Conservation (phyloP, 768 basidiomycete genomes). For the Auricularia auricula-judae region DNA sequence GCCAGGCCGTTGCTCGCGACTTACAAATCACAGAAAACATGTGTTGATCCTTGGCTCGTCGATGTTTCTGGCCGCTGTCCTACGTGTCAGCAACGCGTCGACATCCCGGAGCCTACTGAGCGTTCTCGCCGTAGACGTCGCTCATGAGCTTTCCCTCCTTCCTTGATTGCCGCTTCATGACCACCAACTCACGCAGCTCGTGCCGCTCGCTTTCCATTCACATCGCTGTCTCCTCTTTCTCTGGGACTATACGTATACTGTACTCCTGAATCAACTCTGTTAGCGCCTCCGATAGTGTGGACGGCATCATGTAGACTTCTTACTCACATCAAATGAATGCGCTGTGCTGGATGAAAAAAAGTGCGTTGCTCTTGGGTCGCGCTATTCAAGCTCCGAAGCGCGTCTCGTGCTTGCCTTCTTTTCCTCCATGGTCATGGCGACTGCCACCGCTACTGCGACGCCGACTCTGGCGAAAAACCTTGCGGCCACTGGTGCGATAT, state of each 20-base stretch:
- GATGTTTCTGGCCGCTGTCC: conserved; percentile 84
- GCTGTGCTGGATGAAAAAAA: background rate
- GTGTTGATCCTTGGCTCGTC: conserved; percentile 81
- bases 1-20: background rate
- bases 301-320: too few relatives aligned
- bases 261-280: background rate
- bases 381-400: background rate
- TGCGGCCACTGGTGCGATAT: conserved; percentile 70
- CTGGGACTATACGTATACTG: background rate
- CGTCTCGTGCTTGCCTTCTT: background rate
- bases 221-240: background rate
- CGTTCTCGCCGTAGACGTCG: background rate
- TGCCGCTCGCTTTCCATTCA: background rate
- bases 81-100: conserved; percentile 47
- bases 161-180: background rate
- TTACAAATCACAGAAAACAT: conserved; percentile 53
- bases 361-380: background rate
- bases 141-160: background rate
- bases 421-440: background rate
- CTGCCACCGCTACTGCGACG: conserved; percentile 20
- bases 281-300: conserved; percentile 17
- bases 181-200: background rate
- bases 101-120: background rate
- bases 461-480: conserved; percentile 84
- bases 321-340: too few relatives aligned